These are phyloP conservation scores for Vigna mungo DNA, from an alignment of 306 rosid genomes.

Conservation along the genomic window DNA sequence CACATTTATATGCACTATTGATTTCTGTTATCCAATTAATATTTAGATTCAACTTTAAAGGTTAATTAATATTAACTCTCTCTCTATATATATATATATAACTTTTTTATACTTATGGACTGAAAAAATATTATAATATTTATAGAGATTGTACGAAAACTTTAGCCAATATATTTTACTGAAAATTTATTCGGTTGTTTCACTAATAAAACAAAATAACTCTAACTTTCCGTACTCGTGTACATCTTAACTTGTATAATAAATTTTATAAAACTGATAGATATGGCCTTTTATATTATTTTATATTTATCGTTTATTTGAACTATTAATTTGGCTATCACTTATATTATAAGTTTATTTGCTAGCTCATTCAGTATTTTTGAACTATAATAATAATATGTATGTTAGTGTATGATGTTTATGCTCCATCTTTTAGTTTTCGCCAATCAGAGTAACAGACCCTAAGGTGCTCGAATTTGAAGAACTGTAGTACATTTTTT, in stretches of 20 bases:
- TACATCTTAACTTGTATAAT: background rate
- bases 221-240: background rate
- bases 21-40: background rate
- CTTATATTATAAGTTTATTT: background rate
- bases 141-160: too few relatives aligned
- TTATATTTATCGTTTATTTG: background rate
- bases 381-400: background rate
- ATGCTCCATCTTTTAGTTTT: background rate
- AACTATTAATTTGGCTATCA: background rate
- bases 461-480: too few relatives aligned
- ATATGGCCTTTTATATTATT: background rate
- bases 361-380: background rate
- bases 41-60: background rate
- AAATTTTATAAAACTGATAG: background rate
- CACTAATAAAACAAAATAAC: background rate
- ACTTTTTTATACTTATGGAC: too few relatives aligned
- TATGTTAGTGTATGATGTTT: background rate
- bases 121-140: too few relatives aligned
- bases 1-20: background rate
- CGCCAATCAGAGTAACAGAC: background rate
- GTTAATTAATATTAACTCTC: too few relatives aligned
- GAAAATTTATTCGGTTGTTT: background rate
- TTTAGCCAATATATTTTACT: background rate
- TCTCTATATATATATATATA: too few relatives aligned
- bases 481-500: background rate